Evolutionary conservation across 2,329 filamentous ascomycete species (phyloP).

Genomic region (Penicillium psychrosexuale): DNA sequence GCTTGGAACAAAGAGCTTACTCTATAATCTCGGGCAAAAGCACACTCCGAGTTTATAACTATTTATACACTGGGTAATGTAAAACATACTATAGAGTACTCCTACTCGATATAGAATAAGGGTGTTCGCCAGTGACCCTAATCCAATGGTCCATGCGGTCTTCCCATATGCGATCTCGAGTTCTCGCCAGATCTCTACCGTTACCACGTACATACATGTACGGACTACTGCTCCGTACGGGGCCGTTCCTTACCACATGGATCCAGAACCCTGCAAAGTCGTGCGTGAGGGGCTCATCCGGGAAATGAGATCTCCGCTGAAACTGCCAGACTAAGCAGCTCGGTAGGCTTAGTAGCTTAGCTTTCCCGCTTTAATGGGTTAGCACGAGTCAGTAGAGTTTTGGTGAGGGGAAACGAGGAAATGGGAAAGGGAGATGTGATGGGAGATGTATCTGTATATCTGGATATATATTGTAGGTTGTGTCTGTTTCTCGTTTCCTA

Average conservation of each 20-base stretch:
- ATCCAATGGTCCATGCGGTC: not conserved
- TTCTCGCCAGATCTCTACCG: not conserved
- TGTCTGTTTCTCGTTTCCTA: not conserved
- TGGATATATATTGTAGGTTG: not conserved
- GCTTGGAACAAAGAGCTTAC: not conserved
- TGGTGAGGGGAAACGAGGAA: too few relatives aligned
- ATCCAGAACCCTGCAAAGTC: not conserved
- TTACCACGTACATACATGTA: not conserved
- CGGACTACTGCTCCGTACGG: not conserved
- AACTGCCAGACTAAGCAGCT: conserved; percentile 4
- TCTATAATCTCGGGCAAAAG: not conserved
- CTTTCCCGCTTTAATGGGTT: not conserved
- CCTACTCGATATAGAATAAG: not conserved
- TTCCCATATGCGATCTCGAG: not conserved
- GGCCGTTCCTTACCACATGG: conserved; percentile 1
- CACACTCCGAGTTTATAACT: not conserved
- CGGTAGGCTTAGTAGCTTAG: not conserved
- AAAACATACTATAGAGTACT: not conserved
- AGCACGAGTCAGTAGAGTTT: not conserved
- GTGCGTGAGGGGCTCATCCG: not conserved
- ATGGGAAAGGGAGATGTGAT: not conserved
- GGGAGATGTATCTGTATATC: not conserved
- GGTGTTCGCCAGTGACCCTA: not conserved
- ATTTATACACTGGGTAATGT: not conserved
- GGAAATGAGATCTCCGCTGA: conserved; percentile 3